Evolutionary conservation across 257 asterid genomes (phyloP), one percentile per base, ranked within the genome.

Genomic region (Solanum chiquidenum): DNA sequence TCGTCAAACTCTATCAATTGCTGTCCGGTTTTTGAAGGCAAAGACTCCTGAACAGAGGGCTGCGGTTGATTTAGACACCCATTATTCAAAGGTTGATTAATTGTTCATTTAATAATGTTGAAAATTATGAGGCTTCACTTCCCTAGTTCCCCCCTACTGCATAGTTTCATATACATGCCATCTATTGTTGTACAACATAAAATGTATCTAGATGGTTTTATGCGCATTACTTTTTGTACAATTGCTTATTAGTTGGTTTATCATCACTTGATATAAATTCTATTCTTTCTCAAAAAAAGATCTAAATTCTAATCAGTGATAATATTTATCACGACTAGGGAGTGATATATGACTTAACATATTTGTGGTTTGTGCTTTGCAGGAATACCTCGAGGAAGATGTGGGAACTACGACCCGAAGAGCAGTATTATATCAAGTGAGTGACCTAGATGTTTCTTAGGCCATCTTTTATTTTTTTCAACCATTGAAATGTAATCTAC

Each of bases 41-140:
- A 97, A 93, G 88, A 97, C 98, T 62, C 98, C 99, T 49, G 98
- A 96, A 89, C 98, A 97, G 91, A 97, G 99, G 92, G 99, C 99
- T 49, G 98, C 99, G 66, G 99, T 97, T 87, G 99, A 97, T 94
- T 91, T 97, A 90, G 99, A 97, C 89, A 95, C 99, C 34, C 99
- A 97, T 89, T 97, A 95, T 90, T 95, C 99, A 16, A 91, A 94
- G 96, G 99, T 95, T 83, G 64, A 33, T 83, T 80, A 34, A 14
- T 7, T 20, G 9, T 52, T 84, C 4, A 82, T 49, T 49, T 1
- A 49, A 80, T 77, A 42, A 0, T 79, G 85, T 11, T 79, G 85
- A 44, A 27, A 79, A 79, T 14, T 79, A 79, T 12, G n/a, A 38
- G 83, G 12, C 31, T 77, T 44, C 85, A 44, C 44, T 49, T 80